These are phyloP conservation scores for Bretschneidera sinensis DNA, from an alignment of 345 rosid species.

Conservation along the genomic window DNA sequence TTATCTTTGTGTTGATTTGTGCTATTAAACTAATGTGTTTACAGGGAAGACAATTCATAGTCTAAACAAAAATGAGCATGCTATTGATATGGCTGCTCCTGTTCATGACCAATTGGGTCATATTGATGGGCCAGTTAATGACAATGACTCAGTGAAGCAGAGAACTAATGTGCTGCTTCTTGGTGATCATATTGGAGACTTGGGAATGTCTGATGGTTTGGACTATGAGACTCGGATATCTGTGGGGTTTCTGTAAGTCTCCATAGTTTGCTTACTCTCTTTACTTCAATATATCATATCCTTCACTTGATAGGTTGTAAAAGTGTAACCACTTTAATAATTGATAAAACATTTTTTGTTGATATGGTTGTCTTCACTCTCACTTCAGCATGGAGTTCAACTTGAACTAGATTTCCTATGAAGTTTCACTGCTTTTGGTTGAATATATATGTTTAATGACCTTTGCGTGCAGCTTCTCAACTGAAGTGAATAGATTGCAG, in stretches of 20 bases:
- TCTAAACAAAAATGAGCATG: conserved; percentile 85
- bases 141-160: conserved; percentile 42
- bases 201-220: conserved; percentile 88
- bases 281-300: background rate
- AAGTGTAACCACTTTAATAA: background rate
- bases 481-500: too few relatives aligned
- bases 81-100: conserved; percentile 87
- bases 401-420: background rate
- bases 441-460: too few relatives aligned
- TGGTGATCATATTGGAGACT: conserved; percentile 84
- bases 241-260: conserved; percentile 76
- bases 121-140: conserved; percentile 27
- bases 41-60: conserved; percentile 80
- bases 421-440: too few relatives aligned
- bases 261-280: conserved; percentile 1
- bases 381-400: background rate
- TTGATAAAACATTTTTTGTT: background rate
- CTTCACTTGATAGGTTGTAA: background rate
- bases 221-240: conserved; percentile 69
- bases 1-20: conserved; percentile 3
- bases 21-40: conserved; percentile 1
- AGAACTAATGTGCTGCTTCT: conserved; percentile 82
- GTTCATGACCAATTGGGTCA: conserved; percentile 61
- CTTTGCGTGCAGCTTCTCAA: too few relatives aligned
- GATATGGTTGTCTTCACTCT: background rate